Percentiles rank a stretch among this genome's conserved stretches.
phyloP scores from a whole-genome alignment of 1,284 basidiomycete genomes.

The Naganishia sp. region DNA sequence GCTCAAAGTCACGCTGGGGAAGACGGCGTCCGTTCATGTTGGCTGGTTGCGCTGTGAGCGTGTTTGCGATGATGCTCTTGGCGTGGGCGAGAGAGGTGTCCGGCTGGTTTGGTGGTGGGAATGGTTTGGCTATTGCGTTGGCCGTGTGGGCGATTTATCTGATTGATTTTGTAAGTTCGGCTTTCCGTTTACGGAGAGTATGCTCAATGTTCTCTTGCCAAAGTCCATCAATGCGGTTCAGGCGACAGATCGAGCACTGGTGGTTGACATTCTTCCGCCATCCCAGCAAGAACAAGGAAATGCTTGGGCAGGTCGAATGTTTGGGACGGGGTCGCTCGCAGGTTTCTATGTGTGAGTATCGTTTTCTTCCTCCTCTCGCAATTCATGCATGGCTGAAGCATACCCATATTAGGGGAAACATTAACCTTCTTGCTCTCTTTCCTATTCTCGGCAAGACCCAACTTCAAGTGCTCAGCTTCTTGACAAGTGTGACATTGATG shows the following conservation, averaged over 20 bases:
- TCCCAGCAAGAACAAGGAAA: slow-evolving; percentile 79
- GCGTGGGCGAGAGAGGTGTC: slow-evolving; percentile 80
- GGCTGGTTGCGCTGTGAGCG: slow-evolving; percentile 66
- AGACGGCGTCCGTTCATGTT: slow-evolving; percentile 84
- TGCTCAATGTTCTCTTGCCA: background rate
- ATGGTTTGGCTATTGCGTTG: slow-evolving; percentile 60
- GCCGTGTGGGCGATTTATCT: slow-evolving; percentile 83
- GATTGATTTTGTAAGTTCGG: slow-evolving; percentile 69
- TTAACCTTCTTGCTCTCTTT: slow-evolving; percentile 66
- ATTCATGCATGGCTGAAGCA: background rate
- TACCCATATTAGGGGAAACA: slow-evolving; percentile 60
- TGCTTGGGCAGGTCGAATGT: slow-evolving; percentile 92
- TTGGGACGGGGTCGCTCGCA: slow-evolving; percentile 74
- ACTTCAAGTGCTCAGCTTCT: slow-evolving; percentile 66
- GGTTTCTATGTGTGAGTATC: slow-evolving; percentile 78
- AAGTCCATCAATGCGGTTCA: slow-evolving; percentile 72
- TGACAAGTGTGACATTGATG: slow-evolving; percentile 56
- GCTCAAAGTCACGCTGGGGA: slow-evolving; percentile 79
- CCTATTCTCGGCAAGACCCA: slow-evolving; percentile 75
- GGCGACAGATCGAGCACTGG: slow-evolving; percentile 55
- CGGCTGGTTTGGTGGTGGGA: slow-evolving; percentile 58
- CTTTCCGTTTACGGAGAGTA: background rate
- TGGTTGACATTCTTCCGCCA: slow-evolving; percentile 60
- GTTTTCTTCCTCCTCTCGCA: background rate
- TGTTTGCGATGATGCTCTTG: slow-evolving; percentile 73